Conservation (phyloP, 2,329 filamentous ascomycete species). For the Colletotrichum coccodes region DNA sequence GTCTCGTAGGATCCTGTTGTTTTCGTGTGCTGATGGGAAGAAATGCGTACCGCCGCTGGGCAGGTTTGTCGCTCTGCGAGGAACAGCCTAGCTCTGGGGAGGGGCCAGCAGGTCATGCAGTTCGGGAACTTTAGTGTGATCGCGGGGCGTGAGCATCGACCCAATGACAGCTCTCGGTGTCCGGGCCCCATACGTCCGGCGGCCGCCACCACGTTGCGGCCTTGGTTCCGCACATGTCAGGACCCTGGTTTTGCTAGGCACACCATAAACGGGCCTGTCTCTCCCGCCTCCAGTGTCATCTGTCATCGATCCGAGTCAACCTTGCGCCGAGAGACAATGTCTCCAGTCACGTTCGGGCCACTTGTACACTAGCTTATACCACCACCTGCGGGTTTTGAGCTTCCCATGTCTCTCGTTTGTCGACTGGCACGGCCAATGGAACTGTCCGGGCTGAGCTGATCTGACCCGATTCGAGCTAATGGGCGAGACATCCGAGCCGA, state of each 20-base stretch:
- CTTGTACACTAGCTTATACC: not conserved
- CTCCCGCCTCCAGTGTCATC: not conserved
- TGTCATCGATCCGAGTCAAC: not conserved
- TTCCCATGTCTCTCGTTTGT: not conserved
- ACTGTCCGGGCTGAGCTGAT: not conserved
- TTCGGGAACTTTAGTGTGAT: not conserved
- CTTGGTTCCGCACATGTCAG: not conserved
- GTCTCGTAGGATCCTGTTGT: too few species aligned
- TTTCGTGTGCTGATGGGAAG: too few species aligned
- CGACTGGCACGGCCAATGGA: not conserved
- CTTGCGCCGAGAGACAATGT: not conserved
- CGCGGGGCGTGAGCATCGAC: not conserved
- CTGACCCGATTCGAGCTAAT: not conserved
- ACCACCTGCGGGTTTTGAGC: not conserved
- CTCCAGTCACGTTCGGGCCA: too few species aligned
- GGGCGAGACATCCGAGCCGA: not conserved
- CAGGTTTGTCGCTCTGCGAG: not conserved
- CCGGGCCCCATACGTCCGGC: not conserved
- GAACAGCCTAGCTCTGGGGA: too few species aligned
- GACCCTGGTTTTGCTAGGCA: not conserved
- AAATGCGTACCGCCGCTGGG: not conserved
- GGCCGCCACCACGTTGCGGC: constrained; percentile 9
- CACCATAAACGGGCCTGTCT: not conserved
- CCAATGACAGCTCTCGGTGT: not conserved
- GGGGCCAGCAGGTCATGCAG: not conserved